A percentile compares a stretch with the other conserved stretches of the same genome.
Conservation (phyloP, 108 stramenopile species). For the Skeletonema grethae region DNA sequence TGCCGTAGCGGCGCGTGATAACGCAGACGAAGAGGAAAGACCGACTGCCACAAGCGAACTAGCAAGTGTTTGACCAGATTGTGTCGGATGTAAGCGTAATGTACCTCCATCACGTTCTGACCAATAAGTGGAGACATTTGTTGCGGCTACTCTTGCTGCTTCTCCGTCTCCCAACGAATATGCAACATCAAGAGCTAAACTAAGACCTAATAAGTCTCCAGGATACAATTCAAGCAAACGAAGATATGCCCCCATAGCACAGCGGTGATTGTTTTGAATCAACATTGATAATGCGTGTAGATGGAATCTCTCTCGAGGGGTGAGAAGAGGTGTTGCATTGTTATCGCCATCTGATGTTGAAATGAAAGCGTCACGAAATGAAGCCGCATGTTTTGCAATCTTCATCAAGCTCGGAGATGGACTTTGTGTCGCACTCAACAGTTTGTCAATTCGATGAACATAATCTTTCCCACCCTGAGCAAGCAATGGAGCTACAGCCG, state of each 20-base stretch:
- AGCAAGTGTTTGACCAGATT: constrained; percentile 71
- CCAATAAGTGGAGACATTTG: constrained; percentile 84
- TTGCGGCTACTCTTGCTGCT: constrained; percentile 62
- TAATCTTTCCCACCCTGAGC: constrained; percentile 73
- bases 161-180: constrained; percentile 65
- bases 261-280: constrained; percentile 61
- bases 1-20: constrained; percentile 47
- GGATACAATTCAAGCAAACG: constrained; percentile 67
- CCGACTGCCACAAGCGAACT: constrained; percentile 70
- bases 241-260: constrained; percentile 63
- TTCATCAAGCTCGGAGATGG: constrained; percentile 27
- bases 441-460: constrained; percentile 58
- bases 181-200: constrained; percentile 78
- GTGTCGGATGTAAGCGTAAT: constrained; percentile 50
- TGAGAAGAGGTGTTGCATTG: constrained; percentile 29
- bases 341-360: neutral
- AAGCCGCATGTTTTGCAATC: constrained; percentile 52
- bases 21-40: constrained; percentile 62
- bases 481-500: constrained; percentile 74
- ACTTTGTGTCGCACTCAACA: constrained; percentile 28
- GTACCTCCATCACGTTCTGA: constrained; percentile 64
- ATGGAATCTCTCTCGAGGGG: constrained; percentile 65
- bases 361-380: constrained; percentile 34
- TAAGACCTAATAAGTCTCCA: constrained; percentile 78
- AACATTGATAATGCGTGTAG: constrained; percentile 64